These are phyloP conservation scores for Apophysomyces elegans DNA, from an alignment of 371 early-diverging fungal species.

Conservation along the genomic window DNA sequence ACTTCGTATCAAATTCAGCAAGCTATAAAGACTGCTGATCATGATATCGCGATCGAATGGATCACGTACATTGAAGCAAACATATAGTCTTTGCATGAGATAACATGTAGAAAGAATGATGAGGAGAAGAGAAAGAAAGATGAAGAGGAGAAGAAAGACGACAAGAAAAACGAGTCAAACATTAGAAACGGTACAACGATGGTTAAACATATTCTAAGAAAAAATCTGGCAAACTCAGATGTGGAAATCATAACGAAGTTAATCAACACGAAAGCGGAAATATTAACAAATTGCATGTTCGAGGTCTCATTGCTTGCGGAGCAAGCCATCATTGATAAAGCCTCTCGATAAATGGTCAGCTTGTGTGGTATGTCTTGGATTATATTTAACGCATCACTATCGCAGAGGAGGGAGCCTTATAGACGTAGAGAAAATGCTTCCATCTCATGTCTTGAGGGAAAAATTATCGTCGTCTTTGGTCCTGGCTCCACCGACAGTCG, in stretches of 20 bases:
- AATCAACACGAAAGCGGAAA: neutral
- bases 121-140: constrained; percentile 3
- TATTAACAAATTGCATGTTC: neutral
- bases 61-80: no score
- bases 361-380: neutral
- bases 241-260: neutral
- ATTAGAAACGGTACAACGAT: constrained; percentile 4
- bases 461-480: neutral
- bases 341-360: neutral
- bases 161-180: constrained; percentile 11
- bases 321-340: neutral
- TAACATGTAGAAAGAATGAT: neutral
- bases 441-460: neutral
- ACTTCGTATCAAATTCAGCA: no score
- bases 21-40: no score
- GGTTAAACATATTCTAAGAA: constrained; percentile 4
- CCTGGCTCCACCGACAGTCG: neutral
- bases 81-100: neutral
- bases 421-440: neutral
- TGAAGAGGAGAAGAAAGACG: constrained; percentile 1
- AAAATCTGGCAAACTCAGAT: neutral
- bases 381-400: neutral
- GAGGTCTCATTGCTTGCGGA: neutral
- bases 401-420: neutral
- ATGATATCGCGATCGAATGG: no score